Conservation (phyloP, 1,139 yeast species). For the Yamadazyma triangularis region DNA sequence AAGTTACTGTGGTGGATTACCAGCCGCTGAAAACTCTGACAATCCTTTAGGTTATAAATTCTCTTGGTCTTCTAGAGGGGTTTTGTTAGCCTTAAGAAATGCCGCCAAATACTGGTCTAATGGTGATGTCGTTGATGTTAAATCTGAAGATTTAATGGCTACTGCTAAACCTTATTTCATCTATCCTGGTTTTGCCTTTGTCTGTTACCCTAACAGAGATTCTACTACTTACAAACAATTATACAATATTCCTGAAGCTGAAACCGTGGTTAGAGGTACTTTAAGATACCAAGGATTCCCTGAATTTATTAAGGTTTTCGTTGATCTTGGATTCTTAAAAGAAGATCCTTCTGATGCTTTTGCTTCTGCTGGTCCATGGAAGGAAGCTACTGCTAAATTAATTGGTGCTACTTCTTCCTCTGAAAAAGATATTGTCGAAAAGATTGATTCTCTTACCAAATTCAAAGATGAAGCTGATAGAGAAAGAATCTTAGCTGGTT, state of each 20-base stretch:
- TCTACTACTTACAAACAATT: constrained; percentile 90
- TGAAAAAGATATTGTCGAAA: constrained; percentile 69
- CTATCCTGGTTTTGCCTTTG: constrained; percentile 93
- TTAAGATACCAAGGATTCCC: constrained; percentile 98
- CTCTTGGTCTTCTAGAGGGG: constrained; percentile 99
- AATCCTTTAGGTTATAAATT: constrained; percentile 98
- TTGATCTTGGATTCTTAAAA: constrained; percentile 86
- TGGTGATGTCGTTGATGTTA: constrained; percentile 75
- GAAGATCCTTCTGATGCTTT: constrained; percentile 67
- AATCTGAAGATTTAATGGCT: constrained; percentile 91
- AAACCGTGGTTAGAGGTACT: constrained; percentile 95
- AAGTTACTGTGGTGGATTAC: constrained; percentile 98
- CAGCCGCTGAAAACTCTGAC: constrained; percentile 96
- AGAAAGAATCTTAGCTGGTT: constrained; percentile 80
- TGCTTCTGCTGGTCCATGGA: constrained; percentile 68
- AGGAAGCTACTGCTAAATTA: constrained; percentile 74
- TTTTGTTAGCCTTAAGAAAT: constrained; percentile 89
- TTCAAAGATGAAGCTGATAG: constrained; percentile 82
- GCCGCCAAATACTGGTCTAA: constrained; percentile 85
- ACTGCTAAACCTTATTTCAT: constrained; percentile 93
- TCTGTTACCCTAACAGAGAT: constrained; percentile 97
- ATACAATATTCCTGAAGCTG: constrained; percentile 94
- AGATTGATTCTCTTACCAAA: constrained; percentile 71
- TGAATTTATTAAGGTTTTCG: constrained; percentile 91
- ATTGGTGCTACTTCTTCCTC: constrained; percentile 68